Base-by-base conservation (phyloP, 1,284 basidiomycete genomes). In the Peniophora sp. region DNA sequence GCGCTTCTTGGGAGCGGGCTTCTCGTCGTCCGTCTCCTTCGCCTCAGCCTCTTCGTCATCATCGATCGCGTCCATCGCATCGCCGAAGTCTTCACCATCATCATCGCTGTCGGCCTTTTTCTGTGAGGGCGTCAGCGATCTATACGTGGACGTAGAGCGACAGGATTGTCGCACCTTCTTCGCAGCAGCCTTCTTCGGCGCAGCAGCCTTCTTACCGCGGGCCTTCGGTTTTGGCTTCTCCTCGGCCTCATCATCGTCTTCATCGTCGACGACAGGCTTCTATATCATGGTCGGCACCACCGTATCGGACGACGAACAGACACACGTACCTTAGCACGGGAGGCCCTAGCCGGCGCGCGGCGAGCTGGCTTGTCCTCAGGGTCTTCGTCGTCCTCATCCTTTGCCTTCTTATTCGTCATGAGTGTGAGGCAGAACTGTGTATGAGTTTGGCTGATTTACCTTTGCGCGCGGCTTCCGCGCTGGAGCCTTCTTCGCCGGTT, bases 161-260 rank as follows among this genome's bases (percentile, higher is more conserved):
- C 6, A 32, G 27, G 6, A 5, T 12, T 6, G 27, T 12, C 12
- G 12, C 12, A 32, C 57, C 58, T 63, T 65, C 58, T 64, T 66
- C 6, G 64, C 50, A 11, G 65, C 55, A 1, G 63, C 64, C 54
- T 65, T 68, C 49, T 55, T 64, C 39, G 52, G 55, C 2, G 58
- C 52, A 3, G 59, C 58, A 12, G 52, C 62, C 47, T 65, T 58
- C 59, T 58, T 55, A 67, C 68, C 20, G 63, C 66, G 58, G 12
- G 64, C 65, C 51, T 62, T 62, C 55, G 75, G 74, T 54, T 74
- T 73, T 24, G 68, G 68, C 11, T 60, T 57, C 32, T 61, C 61
- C 41, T 59, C 57, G 18, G 23, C 51, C 15, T 47, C 57, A 8
- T 59, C 43, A n/a, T 20, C 43, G 22, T 9, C 3, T 9, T 14